Conservation (phyloP, 164 flowering plant genomes). For the Amborella trichopoda region DNA sequence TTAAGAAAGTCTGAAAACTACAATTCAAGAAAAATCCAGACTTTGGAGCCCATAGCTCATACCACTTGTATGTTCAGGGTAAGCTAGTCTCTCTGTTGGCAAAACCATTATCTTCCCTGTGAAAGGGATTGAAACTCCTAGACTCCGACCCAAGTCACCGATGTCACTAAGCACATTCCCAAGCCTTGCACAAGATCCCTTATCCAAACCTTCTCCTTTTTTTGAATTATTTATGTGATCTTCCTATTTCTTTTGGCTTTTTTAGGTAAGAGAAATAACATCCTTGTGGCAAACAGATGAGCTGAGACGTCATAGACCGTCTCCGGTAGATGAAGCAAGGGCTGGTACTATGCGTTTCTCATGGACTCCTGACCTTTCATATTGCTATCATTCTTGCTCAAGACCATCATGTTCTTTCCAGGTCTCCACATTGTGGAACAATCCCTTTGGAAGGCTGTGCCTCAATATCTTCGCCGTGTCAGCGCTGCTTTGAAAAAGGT, state of each 20-base stretch:
- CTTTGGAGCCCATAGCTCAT: too few species aligned
- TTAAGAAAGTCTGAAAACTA: too few species aligned
- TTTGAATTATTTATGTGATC: too few species aligned
- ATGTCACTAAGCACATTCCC: too few species aligned
- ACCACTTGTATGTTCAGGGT: too few species aligned
- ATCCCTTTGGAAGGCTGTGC: conserved; percentile 91
- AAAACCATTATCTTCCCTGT: too few species aligned
- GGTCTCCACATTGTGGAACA: conserved; percentile 92
- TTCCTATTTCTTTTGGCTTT: conserved; percentile 9
- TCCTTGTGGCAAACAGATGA: conserved; percentile 97
- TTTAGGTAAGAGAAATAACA: conserved; percentile 83
- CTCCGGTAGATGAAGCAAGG: conserved; percentile 96
- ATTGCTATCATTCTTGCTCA: conserved; percentile 3
- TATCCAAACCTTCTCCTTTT: too few species aligned
- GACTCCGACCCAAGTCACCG: too few species aligned
- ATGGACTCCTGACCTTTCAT: neutral
- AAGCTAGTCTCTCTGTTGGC: too few species aligned
- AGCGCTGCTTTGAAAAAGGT: conserved; percentile 90
- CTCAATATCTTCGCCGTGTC: conserved; percentile 89
- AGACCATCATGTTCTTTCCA: conserved; percentile 12
- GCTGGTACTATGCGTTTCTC: conserved; percentile 41
- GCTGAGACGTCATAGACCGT: conserved; percentile 84
- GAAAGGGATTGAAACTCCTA: too few species aligned
- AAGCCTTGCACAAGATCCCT: too few species aligned
- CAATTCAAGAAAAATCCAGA: too few species aligned